Conservation (phyloP, 495 filamentous ascomycete genomes). For the Annulohypoxylon bovei region DNA sequence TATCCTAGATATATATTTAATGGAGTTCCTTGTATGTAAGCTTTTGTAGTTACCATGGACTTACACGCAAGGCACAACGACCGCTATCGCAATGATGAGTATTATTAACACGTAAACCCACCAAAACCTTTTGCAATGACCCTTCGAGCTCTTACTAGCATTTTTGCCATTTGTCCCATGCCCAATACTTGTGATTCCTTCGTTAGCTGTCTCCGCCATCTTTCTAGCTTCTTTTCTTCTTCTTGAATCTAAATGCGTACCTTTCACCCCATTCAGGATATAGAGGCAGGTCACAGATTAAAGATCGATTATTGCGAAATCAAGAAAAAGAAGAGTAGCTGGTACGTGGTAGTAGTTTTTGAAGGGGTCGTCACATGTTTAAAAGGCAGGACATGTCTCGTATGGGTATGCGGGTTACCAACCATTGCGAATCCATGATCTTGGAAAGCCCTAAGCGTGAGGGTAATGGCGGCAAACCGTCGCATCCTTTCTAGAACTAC, state of each 20-base stretch:
- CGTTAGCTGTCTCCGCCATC: conserved; percentile 13
- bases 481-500: too few relatives aligned
- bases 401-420: background rate
- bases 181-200: background rate
- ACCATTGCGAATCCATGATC: background rate
- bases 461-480: background rate
- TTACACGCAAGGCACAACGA: conserved; percentile 75
- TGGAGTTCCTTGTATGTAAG: background rate
- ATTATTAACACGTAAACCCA: conserved; percentile 74
- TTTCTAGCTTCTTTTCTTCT: background rate
- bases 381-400: background rate
- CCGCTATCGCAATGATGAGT: conserved; percentile 61
- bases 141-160: conserved; percentile 17
- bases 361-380: background rate
- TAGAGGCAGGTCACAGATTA: background rate
- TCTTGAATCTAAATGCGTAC: background rate
- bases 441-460: background rate
- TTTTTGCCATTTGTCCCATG: background rate
- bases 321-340: background rate
- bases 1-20: conserved; percentile 58
- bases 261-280: background rate
- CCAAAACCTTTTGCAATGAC: conserved; percentile 70
- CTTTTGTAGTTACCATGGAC: conserved; percentile 43
- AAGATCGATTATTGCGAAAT: background rate
- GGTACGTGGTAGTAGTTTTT: too few relatives aligned